phyloP scores from a whole-genome alignment of 306 rosid genomes.

The Quercus robur region DNA sequence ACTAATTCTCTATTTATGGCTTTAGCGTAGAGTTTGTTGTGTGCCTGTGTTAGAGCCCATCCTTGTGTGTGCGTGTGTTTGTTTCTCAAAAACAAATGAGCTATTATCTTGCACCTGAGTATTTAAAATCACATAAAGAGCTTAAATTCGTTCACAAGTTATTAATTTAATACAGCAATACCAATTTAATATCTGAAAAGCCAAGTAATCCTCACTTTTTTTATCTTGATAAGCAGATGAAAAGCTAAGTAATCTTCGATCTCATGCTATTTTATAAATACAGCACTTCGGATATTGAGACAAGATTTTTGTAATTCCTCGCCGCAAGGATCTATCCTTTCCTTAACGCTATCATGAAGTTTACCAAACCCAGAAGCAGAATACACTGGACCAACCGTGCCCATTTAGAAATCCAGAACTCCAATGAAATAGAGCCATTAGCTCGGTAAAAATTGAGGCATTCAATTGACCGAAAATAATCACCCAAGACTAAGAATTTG shows the following conservation, averaged over 20 bases:
- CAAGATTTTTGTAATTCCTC: slow-evolving; percentile 9
- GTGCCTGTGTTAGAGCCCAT: no score
- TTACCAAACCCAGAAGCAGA: no score
- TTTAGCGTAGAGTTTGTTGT: no score
- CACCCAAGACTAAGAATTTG: slow-evolving; percentile 38
- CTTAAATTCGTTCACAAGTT: not conserved
- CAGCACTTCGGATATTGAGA: not conserved
- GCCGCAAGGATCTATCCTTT: slow-evolving; percentile 3
- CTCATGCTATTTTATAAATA: not conserved
- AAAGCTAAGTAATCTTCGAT: not conserved
- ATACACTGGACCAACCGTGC: slow-evolving; percentile 5
- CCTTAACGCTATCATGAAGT: not conserved
- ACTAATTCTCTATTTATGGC: no score
- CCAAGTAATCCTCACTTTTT: not conserved
- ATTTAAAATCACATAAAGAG: not conserved
- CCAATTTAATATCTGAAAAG: not conserved
- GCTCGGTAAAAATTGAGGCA: slow-evolving; percentile 17
- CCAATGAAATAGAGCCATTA: slow-evolving; percentile 7
- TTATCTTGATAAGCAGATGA: no score
- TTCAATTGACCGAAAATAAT: slow-evolving; percentile 1
- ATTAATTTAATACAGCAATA: not conserved
- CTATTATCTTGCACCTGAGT: not conserved
- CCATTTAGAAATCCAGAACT: slow-evolving; percentile 2
- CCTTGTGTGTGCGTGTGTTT: no score
- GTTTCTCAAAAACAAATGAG: no score